Conservation (phyloP, 176 grass and related monocot species). For the Phoenix dactylifera region DNA sequence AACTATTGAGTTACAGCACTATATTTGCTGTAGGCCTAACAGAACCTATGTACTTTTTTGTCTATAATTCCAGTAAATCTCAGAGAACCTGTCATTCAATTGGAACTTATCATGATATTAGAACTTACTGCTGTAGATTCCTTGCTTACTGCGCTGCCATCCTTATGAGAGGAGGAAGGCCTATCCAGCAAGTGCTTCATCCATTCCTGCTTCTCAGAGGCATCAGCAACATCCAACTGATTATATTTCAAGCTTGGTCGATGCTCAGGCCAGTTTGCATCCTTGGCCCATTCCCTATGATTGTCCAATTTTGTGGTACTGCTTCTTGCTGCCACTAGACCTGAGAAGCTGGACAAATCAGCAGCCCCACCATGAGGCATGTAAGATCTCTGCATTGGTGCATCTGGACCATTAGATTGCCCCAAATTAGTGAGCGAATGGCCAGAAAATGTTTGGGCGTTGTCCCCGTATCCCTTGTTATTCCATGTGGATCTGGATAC, state of each 20-base stretch:
- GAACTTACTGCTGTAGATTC: constrained; percentile 58
- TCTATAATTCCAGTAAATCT: no score
- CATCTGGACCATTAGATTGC: constrained; percentile 43
- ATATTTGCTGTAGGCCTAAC: no score
- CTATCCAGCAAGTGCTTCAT: constrained; percentile 59
- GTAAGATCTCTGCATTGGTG: constrained; percentile 41
- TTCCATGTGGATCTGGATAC: constrained; percentile 3
- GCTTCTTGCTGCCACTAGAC: constrained; percentile 44
- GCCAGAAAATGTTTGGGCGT: constrained; percentile 15
- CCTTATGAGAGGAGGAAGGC: constrained; percentile 87
- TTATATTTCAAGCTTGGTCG: constrained; percentile 55
- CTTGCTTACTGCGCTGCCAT: constrained; percentile 47
- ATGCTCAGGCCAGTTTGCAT: constrained; percentile 40
- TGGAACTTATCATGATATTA: constrained; percentile 1
- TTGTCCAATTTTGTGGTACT: constrained; percentile 55
- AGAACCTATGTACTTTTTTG: no score
- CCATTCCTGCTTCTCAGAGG: constrained; percentile 54
- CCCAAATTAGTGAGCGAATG: constrained; percentile 61
- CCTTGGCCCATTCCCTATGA: constrained; percentile 51
- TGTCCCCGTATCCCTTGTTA: no score
- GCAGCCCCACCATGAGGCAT: constrained; percentile 33
- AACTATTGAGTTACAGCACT: no score
- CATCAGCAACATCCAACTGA: constrained; percentile 34
- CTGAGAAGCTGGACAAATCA: constrained; percentile 45
- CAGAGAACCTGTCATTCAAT: constrained; percentile 2